phyloP scores from a whole-genome alignment of 163 green algal species.

The Scenedesmus sp. region DNA sequence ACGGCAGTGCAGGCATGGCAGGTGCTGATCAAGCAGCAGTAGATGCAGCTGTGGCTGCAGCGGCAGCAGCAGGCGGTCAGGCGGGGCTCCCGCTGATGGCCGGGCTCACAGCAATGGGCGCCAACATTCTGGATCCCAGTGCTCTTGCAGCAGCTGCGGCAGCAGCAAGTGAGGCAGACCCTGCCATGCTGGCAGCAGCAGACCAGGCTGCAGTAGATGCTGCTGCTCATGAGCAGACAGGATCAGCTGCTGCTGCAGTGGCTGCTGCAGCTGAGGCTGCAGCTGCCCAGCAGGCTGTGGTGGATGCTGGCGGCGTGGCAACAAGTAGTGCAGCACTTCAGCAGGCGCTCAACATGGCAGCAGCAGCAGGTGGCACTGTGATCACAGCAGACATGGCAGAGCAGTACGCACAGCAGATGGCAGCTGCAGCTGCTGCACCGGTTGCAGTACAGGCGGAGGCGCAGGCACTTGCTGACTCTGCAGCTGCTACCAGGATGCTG shows the following conservation, averaged over 20 bases:
- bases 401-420: slow-evolving; percentile 20
- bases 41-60: neutral
- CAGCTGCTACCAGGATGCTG: slow-evolving; percentile 6
- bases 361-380: slow-evolving; percentile 2
- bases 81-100: neutral
- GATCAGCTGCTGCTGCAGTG: neutral
- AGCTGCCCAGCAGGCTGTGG: slow-evolving; percentile 5
- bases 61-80: neutral
- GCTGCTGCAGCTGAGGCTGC: slow-evolving; percentile 12
- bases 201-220: slow-evolving; percentile 8
- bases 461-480: slow-evolving; percentile 13
- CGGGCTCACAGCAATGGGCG: slow-evolving; percentile 25
- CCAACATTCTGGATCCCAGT: slow-evolving; percentile 22
- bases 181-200: neutral
- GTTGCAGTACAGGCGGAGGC: neutral
- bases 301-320: neutral
- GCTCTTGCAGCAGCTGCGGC: neutral
- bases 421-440: slow-evolving; percentile 4
- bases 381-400: slow-evolving; percentile 1
- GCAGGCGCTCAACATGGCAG: slow-evolving; percentile 18
- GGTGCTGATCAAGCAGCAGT: slow-evolving; percentile 20
- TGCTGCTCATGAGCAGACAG: neutral
- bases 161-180: neutral
- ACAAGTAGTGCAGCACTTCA: slow-evolving; percentile 11
- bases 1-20: neutral